Evolutionary conservation across 1,284 basidiomycete species (phyloP), one percentile per base, ranked within the genome.

Genomic region (Cutaneotrichosporon sp.): DNA sequence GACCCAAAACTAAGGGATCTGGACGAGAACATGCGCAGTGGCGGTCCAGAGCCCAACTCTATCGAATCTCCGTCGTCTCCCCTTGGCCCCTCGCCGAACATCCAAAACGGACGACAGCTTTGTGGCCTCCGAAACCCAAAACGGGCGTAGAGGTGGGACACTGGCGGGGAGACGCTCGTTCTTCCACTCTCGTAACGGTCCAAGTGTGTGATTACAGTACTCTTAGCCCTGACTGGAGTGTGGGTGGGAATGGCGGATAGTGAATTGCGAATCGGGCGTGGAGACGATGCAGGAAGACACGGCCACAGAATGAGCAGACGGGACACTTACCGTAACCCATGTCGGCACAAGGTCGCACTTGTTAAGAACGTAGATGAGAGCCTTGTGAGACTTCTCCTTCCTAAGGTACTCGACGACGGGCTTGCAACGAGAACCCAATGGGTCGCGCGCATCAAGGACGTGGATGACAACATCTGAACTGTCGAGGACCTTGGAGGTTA

Each of bases 291-390:
- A 26, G 25, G 24, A 16, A 29, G n/a, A 26, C 5, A 17, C 7
- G n/a, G n/a, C n/a, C n/a, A n/a, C n/a, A 22, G 20, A 17, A n/a
- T 8, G 16, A 33, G 24, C 44, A 34, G 6, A 26, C 2, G 6
- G 37, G 32, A 41, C 34, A 82, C 90, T 78, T 76, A 96, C 93
- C 26, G 94, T 97, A 39, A 97, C 94, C 96, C 96, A 99, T 62
- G 90, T 97, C 5, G 94, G 96, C 9, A 98, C 93, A 46, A 98
- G 78, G 76, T 97, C 94, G 70, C 96, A 96, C 79, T 99, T 99
- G 81, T 99, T 99, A 64, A 99, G 84, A 44, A 99, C 82, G 57
- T 96, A 85, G 16, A 98, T 90, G 55, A 99, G 84, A 72, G 97
- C 93, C 76, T 98, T 98, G 77, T 96, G 91, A 17, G 90, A 82